A percentile compares a stretch with the other conserved stretches of the same genome.
These are phyloP conservation scores for Populus nigra DNA, from an alignment of 345 rosid species.

Conservation along the genomic window DNA sequence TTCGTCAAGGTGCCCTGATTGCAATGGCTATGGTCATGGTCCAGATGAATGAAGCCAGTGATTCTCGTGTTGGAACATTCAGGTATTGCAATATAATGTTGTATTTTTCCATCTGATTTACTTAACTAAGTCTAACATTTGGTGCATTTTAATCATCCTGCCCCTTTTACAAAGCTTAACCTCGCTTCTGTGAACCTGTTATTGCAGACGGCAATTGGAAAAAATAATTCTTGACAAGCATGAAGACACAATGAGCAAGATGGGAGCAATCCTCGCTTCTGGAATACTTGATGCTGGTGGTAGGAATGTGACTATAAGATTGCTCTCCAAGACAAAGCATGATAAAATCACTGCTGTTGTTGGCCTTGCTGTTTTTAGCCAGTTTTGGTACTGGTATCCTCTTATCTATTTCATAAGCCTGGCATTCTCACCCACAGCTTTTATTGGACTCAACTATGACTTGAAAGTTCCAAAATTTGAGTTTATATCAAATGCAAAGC, in stretches of 20 bases:
- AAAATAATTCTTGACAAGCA: slow-evolving; percentile 94
- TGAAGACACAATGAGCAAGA: slow-evolving; percentile 99
- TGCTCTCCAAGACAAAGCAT: slow-evolving; percentile 94
- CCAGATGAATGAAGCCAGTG: slow-evolving; percentile 92
- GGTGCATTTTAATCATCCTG: neutral
- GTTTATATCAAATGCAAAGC: slow-evolving; percentile 89
- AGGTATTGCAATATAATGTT: slow-evolving; percentile 41
- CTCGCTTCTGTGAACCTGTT: neutral
- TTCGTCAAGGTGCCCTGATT: slow-evolving; percentile 99
- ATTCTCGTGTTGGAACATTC: slow-evolving; percentile 95
- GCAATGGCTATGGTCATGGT: slow-evolving; percentile 99
- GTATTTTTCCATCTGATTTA: neutral
- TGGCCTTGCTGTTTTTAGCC: slow-evolving; percentile 97
- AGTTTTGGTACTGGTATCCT: slow-evolving; percentile 99
- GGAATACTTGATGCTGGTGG: slow-evolving; percentile 99
- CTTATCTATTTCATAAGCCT: slow-evolving; percentile 88
- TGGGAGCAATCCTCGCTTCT: slow-evolving; percentile 98
- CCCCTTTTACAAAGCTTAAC: neutral
- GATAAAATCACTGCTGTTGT: slow-evolving; percentile 94
- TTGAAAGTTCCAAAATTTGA: slow-evolving; percentile 92
- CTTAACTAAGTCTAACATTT: neutral
- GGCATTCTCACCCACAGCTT: slow-evolving; percentile 94
- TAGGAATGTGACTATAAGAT: slow-evolving; percentile 90
- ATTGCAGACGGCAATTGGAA: slow-evolving; percentile 78
- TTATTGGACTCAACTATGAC: slow-evolving; percentile 89